Evolutionary conservation across 352 stramenopile genomes (phyloP).

Genomic region (Aphanomyces cochlioides): DNA sequence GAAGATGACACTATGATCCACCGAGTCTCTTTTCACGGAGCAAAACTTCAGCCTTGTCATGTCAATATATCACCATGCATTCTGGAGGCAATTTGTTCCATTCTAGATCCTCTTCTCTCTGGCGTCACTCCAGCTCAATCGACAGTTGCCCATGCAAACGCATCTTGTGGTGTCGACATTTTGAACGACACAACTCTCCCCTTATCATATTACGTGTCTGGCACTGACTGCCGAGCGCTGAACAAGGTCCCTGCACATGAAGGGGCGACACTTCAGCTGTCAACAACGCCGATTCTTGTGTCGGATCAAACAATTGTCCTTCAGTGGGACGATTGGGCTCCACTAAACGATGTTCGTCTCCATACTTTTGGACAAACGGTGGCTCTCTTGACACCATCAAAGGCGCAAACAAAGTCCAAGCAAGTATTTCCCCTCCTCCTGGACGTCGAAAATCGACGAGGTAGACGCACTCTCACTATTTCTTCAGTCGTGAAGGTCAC

Average conservation of each 20-base stretch:
- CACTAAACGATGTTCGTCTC: conserved; percentile 71
- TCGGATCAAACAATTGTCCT: conserved; percentile 76
- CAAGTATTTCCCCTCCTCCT: conserved; percentile 53
- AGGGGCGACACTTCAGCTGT: conserved; percentile 69
- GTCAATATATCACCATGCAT: conserved; percentile 67
- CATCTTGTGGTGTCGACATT: conserved; percentile 78
- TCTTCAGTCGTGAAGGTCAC: conserved; percentile 53
- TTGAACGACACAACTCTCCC: conserved; percentile 59
- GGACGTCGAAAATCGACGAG: conserved; percentile 65
- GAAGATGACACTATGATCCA: conserved; percentile 29
- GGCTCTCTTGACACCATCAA: conserved; percentile 54
- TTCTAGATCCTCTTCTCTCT: conserved; percentile 45
- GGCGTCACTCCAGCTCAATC: neutral
- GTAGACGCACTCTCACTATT: conserved; percentile 70
- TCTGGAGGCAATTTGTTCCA: conserved; percentile 56
- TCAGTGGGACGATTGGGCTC: conserved; percentile 68
- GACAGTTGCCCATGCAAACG: conserved; percentile 47
- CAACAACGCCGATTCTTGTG: conserved; percentile 58
- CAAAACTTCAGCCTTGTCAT: conserved; percentile 30
- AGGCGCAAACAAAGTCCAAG: neutral
- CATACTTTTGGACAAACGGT: conserved; percentile 73
- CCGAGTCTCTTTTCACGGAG: conserved; percentile 19
- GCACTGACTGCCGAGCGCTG: no score
- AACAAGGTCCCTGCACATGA: conserved; percentile 31
- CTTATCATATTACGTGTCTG: conserved; percentile 31